A percentile compares a stretch with the other conserved stretches of the same genome.
Conservation (phyloP, 371 early-diverging fungal species). For the Thermomucor indicae-seudaticae region DNA sequence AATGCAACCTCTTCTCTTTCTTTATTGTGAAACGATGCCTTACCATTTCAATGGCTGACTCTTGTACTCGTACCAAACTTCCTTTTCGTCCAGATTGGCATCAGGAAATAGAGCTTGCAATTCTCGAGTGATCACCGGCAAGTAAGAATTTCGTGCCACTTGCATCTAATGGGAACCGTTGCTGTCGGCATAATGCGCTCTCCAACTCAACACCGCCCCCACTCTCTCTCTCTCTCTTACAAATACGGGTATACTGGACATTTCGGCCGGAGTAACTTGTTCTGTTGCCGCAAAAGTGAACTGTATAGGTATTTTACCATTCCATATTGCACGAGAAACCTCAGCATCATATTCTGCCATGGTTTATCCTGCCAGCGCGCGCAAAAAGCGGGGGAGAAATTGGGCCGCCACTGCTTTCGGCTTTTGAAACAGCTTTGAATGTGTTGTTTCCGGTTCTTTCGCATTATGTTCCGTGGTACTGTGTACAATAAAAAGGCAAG, state of each 20-base stretch:
- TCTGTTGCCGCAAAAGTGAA: not conserved
- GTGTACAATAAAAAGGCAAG: too few species aligned
- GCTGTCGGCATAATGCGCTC: not conserved
- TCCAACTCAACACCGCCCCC: not conserved
- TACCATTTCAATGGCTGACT: slow-evolving; percentile 72
- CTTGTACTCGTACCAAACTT: slow-evolving; percentile 61
- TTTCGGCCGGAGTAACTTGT: not conserved
- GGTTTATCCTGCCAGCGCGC: too few species aligned
- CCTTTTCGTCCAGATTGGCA: slow-evolving; percentile 31
- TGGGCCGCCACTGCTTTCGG: too few species aligned
- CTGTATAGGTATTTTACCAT: not conserved
- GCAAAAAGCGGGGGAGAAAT: too few species aligned
- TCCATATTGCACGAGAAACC: not conserved
- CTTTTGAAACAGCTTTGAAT: too few species aligned
- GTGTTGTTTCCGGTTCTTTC: too few species aligned
- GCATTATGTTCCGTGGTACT: too few species aligned
- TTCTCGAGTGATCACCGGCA: slow-evolving; percentile 53
- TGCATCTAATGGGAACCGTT: slow-evolving; percentile 7
- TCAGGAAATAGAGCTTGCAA: slow-evolving; percentile 44
- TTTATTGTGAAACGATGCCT: not conserved
- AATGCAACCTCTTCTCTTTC: not conserved
- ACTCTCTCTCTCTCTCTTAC: too few species aligned
- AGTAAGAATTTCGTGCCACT: slow-evolving; percentile 55
- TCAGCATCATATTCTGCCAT: not conserved
- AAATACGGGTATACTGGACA: not conserved